Evolutionary conservation across 2,329 filamentous ascomycete species (phyloP).

Genomic region (Apiospora saccharicola): DNA sequence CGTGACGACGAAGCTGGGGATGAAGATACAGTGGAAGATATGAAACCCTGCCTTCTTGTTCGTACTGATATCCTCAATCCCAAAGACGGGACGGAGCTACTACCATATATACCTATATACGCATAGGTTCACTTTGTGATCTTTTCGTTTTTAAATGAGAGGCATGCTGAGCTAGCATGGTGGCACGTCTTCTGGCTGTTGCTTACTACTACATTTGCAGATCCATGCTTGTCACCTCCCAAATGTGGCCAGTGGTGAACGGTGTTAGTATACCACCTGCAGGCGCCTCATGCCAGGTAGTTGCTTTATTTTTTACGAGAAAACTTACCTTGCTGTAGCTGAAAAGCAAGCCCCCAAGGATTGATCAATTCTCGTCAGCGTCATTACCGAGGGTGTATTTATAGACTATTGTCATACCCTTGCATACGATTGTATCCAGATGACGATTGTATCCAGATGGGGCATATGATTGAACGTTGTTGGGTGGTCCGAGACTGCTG

Average conservation of each 20-base stretch:
- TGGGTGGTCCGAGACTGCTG: not conserved
- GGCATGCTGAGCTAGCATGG: not conserved
- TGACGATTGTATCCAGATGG: not conserved
- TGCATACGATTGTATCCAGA: not conserved
- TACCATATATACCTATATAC: not conserved
- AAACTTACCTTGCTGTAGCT: not conserved
- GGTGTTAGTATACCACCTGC: not conserved
- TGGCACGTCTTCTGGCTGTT: not conserved
- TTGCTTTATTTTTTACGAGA: conserved; percentile 8
- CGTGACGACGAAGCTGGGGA: not conserved
- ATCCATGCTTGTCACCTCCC: not conserved
- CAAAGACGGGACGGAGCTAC: not conserved
- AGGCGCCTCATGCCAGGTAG: not conserved
- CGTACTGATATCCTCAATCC: not conserved
- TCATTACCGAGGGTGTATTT: not conserved
- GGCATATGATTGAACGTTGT: not conserved
- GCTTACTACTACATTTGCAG: not conserved
- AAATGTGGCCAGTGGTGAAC: not conserved
- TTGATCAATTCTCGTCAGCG: not conserved
- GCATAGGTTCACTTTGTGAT: not conserved
- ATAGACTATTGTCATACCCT: not conserved
- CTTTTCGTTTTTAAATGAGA: not conserved
- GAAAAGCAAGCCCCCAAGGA: not conserved
- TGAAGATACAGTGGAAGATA: not conserved
- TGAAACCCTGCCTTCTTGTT: not conserved